Base-by-base conservation (phyloP, 129 eudicot genomes). In the Flaveria bidentis region DNA sequence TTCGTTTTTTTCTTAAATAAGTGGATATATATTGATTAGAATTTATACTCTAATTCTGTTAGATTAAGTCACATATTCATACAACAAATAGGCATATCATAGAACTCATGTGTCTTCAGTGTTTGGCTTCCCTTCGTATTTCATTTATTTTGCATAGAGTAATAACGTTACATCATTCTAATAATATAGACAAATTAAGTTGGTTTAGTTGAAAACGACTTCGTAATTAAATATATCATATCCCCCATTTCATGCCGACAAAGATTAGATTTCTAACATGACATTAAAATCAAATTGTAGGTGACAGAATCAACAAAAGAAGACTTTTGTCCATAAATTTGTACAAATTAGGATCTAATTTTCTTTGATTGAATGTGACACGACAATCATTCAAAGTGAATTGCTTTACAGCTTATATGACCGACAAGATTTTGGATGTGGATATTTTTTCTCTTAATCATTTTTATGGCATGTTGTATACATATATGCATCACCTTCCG, bases 301-400 rank as follows among this genome's bases (percentile, higher is more conserved):
- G 63, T 78, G 39, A 78, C 57, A 68, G 28, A 67, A 69, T 69
- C 76, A 44, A 46, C 25, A 57, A 57, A 58, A 28, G 25, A 56
- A 14, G 82, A 69, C 52, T 78, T 69, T 52, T 76, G 41, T 9
- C 57, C 11, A 57, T 28, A 69, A 26, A 10, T 55, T 56, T 55
- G 58, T 69, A 53, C 58, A 55, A 53, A 44, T 46, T 42, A n/a
- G 17, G 46, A 42, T 11, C 6, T 23, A 18, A 26, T 44, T 44
- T 55, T 67, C 76, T 70, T 45, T 69, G 60, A 78, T 78, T 78
- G 82, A 78, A 57, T 20, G 56, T 55, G 75, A 77, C 75, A 33
- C 52, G 6, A 28, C 42, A 77, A 77, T 77, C 74, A 77, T 67
- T 44, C 25, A 17, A 22, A 23, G 22, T 69, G n/a, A 78, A 69